phyloP scores from a whole-genome alignment of 306 rosid species.

The Nissolia schottii region DNA sequence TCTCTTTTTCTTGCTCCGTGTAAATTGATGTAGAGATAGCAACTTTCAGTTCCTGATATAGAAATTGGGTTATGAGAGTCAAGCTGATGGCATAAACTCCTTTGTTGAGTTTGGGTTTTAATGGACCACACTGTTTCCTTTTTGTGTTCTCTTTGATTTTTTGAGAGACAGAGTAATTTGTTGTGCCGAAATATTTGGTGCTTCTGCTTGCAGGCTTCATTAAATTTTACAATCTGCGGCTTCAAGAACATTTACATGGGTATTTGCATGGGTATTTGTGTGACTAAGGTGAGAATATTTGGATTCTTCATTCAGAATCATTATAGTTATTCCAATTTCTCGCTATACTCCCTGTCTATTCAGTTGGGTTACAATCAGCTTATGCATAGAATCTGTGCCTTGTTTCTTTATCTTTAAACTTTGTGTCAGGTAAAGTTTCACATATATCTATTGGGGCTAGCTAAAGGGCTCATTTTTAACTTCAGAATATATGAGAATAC shows the following conservation, averaged over 20 bases:
- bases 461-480: neutral
- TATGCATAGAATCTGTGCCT: neutral
- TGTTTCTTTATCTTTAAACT: neutral
- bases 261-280: constrained; percentile 75
- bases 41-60: neutral
- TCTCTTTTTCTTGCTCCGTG: constrained; percentile 7
- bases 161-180: neutral
- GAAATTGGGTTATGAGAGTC: neutral
- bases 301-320: neutral
- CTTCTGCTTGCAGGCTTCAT: constrained; percentile 34
- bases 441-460: neutral
- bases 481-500: neutral
- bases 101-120: neutral
- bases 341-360: neutral
- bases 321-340: neutral
- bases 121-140: neutral
- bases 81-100: neutral
- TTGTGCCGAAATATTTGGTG: constrained; percentile 16
- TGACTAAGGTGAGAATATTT: constrained; percentile 44
- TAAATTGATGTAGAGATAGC: neutral
- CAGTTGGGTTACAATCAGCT: neutral
- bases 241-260: constrained; percentile 54
- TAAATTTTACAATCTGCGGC: constrained; percentile 17
- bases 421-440: neutral
- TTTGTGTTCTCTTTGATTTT: neutral